These are phyloP conservation scores for Sporothrix variecibatus DNA, from an alignment of 2,329 filamentous ascomycete genomes.

Conservation along the genomic window DNA sequence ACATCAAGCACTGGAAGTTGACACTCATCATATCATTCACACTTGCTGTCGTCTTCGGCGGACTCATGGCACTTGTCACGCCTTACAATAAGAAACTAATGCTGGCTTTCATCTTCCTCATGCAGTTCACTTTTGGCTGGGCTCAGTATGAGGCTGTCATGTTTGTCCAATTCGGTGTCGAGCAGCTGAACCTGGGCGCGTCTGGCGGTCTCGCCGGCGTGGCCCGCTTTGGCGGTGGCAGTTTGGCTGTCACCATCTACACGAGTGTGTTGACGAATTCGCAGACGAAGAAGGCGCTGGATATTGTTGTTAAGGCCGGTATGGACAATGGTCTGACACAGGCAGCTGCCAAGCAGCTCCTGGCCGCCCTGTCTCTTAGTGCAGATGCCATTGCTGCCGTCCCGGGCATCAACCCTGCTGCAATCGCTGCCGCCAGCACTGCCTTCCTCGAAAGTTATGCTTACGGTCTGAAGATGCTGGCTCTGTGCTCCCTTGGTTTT, in stretches of 20 bases:
- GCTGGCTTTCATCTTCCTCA: conserved; percentile 51
- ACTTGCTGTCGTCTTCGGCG: conserved; percentile 51
- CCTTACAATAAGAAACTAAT: conserved; percentile 48
- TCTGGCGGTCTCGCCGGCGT: conserved; percentile 47
- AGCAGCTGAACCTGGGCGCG: conserved; percentile 50
- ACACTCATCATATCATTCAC: conserved; percentile 46
- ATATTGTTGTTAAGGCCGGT: conserved; percentile 41
- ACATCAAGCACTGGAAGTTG: conserved; percentile 51
- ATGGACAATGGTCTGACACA: conserved; percentile 39
- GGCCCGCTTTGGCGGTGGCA: conserved; percentile 46
- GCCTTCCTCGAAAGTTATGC: conserved; percentile 40
- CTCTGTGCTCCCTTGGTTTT: conserved; percentile 37
- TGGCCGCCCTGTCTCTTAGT: conserved; percentile 36
- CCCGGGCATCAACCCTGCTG: conserved; percentile 34
- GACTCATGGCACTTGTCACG: conserved; percentile 45
- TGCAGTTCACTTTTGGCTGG: conserved; percentile 49
- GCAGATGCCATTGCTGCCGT: conserved; percentile 33
- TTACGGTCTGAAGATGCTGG: conserved; percentile 36
- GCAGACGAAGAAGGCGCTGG: conserved; percentile 36
- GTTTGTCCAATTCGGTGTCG: conserved; percentile 50
- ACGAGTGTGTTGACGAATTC: conserved; percentile 45
- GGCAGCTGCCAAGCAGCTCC: conserved; percentile 36
- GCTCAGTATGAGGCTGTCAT: conserved; percentile 51
- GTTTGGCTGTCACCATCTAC: conserved; percentile 46
- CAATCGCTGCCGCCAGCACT: conserved; percentile 35